Evolutionary conservation across 2,329 filamentous ascomycete species (phyloP), one percentile per base, ranked within the genome.

Genomic region (Ophiostoma sp.): DNA sequence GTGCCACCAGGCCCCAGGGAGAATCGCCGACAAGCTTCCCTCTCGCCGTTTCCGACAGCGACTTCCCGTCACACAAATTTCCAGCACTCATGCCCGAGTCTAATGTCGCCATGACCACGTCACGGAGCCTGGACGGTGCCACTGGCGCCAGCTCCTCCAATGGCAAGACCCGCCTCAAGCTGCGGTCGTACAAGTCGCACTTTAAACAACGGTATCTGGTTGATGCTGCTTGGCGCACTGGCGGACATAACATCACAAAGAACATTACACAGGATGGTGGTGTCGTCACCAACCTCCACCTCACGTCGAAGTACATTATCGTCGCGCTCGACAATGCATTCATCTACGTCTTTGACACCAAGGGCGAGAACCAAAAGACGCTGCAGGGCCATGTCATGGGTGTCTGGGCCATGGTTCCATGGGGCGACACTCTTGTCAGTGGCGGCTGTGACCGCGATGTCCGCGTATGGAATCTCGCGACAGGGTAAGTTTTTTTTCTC

Each of bases 351-450:
- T 99, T 98, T 77, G 92, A 98, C 78, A 94, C 93, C 0, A 88
- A 95, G 74, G 95, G 95, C 44, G 89, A 93, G 75, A 89, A 93
- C 73, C 89, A 96, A 75, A 92, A 93, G 78, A 97, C 93, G 2
- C 82, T 99, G 36, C 90, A 95, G 77, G 95, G 95, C 13, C 95
- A 99, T 81, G 92, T 98, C 64, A 99, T 99, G 95, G 95, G 95
- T 57, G 95, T 99, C 27, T 99, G 95, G 95, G 95, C 95, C 67
- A 98, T 99, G 94, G 93, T 99, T 33, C 95, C 95, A 7, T 97
- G 94, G 92, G 94, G 92, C 72, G 94, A 99, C 78, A 90, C 92
- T 69, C 85, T 99, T 72, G 95, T 99, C 72, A 97, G 93, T 76
- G 95, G 95, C 76, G 95, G 95, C 6, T 99, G 95, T 78, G 95